Base-by-base conservation (phyloP, 225 moss, liverwort and hornwort genomes). In the Thuidium tamariscinum region DNA sequence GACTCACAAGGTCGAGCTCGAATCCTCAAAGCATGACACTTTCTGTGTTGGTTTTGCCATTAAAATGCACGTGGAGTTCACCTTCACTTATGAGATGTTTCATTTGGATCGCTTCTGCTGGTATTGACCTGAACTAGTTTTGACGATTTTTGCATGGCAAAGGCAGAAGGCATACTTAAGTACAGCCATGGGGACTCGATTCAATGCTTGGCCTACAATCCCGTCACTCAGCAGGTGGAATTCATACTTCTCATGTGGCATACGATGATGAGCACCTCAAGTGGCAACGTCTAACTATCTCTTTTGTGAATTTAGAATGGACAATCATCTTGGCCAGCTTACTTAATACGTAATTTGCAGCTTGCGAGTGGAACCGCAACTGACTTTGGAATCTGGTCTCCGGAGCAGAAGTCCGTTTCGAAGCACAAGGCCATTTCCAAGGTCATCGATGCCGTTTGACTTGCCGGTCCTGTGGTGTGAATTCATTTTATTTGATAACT, bases 381-480 rank as follows among this genome's bases (percentile, higher is more conserved):
- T 37, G 97, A 99, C 81, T 99, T 96, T 81, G 98, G 98, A 85
- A 97, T 99, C 91, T 99, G 98, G 98, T 99, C 98, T 48, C 98
- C 98, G 21, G 98, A 99, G 81, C 98, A 97, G 71, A 99, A 99
- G 82, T 94, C 95, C 15, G 96, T 99, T 80, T 90, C 96, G 65
- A 97, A 99, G 92, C 98, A 99, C 86, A 94, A 93, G 89, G 91
- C 92, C 60, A 88, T 86, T 88, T 95, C 97, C 26, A 97, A 96
- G 98, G 98, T 99, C 49, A 80, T 68, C 26, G 57, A 70, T 85
- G 87, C 32, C 39, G 34, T 69, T 79, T 87, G 66, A 90, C 79
- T 77, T 91, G 48, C 46, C 83, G 57, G 32, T 82, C 60, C 15
- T 74, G 39, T 85, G 79, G 37, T 79, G 82, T 82, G 73, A 78